These are phyloP conservation scores for Blastobotrys peoriensis DNA, from an alignment of 805 yeast species.

Conservation along the genomic window DNA sequence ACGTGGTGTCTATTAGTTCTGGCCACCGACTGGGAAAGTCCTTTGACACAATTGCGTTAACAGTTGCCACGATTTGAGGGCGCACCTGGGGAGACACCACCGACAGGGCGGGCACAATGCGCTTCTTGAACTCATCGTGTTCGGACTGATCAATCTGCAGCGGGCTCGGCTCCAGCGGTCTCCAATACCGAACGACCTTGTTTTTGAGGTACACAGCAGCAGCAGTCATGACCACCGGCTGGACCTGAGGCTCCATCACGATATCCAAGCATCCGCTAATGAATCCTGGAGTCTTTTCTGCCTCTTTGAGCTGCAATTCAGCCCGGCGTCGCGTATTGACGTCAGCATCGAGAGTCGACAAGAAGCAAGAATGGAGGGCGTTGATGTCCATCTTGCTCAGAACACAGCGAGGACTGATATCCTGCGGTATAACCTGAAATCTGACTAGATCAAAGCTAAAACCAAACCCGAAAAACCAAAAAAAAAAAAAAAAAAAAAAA, in stretches of 20 bases:
- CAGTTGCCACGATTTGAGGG: constrained; percentile 40
- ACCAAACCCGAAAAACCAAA: constrained; percentile 15
- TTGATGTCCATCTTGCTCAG: constrained; percentile 68
- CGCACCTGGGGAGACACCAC: constrained; percentile 37
- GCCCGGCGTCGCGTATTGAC: constrained; percentile 58
- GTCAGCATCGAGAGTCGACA: constrained; percentile 70
- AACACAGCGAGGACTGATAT: no score
- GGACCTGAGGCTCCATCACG: constrained; percentile 46
- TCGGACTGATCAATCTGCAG: constrained; percentile 57
- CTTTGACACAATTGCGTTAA: constrained; percentile 44
- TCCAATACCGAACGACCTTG: constrained; percentile 62
- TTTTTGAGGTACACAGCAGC: constrained; percentile 84
- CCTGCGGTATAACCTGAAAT: no score
- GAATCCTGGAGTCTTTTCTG: constrained; percentile 62
- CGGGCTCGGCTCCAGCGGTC: constrained; percentile 27
- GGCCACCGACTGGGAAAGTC: constrained; percentile 55
- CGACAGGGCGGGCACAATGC: constrained; percentile 60
- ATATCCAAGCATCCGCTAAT: constrained; percentile 78
- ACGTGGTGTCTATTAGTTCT: constrained; percentile 41
- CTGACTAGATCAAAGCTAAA: constrained; percentile 22
- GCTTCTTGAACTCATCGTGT: constrained; percentile 63
- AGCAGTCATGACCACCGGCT: constrained; percentile 53
- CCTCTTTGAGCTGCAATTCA: constrained; percentile 55
- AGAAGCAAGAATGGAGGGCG: constrained; percentile 65
- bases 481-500: constrained; percentile 15